These are phyloP conservation scores for Termitomyces sp. DNA, from an alignment of 768 basidiomycete species.

Conservation along the genomic window DNA sequence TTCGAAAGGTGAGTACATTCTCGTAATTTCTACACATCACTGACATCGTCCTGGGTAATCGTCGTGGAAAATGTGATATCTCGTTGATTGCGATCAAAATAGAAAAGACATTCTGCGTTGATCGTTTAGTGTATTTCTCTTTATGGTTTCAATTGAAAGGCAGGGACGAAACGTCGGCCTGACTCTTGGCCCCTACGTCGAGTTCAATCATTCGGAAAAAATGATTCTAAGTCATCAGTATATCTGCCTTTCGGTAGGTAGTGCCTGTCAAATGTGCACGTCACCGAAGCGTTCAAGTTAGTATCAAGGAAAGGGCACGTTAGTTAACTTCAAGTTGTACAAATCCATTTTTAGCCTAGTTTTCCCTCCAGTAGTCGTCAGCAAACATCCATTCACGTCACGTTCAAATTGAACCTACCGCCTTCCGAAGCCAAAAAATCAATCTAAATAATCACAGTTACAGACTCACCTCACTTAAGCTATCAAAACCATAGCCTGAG, in stretches of 20 bases:
- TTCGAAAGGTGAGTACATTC: background rate
- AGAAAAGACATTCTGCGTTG: background rate
- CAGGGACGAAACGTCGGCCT: background rate
- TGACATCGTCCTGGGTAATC: too few relatives aligned
- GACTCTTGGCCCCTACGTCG: background rate
- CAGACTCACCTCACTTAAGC: background rate
- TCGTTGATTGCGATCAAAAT: background rate
- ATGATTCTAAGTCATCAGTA: background rate
- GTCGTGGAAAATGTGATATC: background rate
- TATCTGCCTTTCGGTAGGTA: background rate
- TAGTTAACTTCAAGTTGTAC: background rate
- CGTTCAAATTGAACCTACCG: background rate
- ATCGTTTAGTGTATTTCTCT: background rate
- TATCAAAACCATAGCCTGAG: too few relatives aligned
- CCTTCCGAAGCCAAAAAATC: background rate
- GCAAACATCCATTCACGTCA: background rate
- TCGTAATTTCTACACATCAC: background rate
- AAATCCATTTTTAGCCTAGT: background rate
- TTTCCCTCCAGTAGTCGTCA: background rate
- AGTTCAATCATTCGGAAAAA: background rate
- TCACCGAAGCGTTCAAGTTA: background rate
- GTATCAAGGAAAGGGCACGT: background rate
- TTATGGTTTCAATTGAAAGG: background rate
- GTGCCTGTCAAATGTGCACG: background rate
- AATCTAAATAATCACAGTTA: background rate